Conservation (phyloP, 768 basidiomycete species). For the Pleurotus ostreatus region DNA sequence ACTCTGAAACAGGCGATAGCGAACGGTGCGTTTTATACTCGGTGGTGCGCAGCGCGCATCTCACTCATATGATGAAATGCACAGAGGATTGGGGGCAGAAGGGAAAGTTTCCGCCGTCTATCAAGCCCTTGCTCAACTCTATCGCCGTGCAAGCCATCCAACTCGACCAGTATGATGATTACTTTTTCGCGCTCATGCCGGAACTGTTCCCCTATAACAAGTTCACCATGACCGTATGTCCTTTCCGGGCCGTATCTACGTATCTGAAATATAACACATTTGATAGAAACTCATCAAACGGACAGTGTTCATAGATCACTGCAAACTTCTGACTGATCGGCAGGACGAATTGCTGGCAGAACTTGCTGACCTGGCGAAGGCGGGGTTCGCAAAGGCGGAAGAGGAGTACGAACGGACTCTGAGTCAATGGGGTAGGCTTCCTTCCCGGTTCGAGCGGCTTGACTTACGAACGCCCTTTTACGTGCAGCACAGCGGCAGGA, state of each 20-base stretch:
- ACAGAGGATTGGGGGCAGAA: conserved; percentile 76
- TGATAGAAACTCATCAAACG: conserved; percentile 90
- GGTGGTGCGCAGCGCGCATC: too few species aligned
- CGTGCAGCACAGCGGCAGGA: conserved; percentile 52
- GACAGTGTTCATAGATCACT: conserved; percentile 76
- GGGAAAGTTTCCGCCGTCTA: conserved; percentile 81
- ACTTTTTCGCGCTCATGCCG: conserved; percentile 89
- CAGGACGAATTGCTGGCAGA: conserved; percentile 68
- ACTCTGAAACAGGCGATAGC: conserved; percentile 57
- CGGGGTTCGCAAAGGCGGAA: conserved; percentile 63
- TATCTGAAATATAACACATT: too few species aligned
- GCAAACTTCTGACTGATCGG: conserved; percentile 56
- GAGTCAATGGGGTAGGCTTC: conserved; percentile 57
- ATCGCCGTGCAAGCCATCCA: conserved; percentile 76
- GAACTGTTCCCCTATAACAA: conserved; percentile 90
- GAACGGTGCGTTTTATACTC: conserved; percentile 37
- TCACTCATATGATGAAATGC: not conserved
- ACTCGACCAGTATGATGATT: conserved; percentile 87
- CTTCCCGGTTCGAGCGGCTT: not conserved
- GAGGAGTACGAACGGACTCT: conserved; percentile 78
- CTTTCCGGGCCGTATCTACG: not conserved
- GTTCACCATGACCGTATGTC: conserved; percentile 83
- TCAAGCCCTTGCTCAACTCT: conserved; percentile 70
- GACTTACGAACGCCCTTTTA: not conserved
- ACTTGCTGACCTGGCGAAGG: conserved; percentile 56